phyloP scores from a whole-genome alignment of 2,329 filamentous ascomycete genomes.

The Leptographium galeiforme region DNA sequence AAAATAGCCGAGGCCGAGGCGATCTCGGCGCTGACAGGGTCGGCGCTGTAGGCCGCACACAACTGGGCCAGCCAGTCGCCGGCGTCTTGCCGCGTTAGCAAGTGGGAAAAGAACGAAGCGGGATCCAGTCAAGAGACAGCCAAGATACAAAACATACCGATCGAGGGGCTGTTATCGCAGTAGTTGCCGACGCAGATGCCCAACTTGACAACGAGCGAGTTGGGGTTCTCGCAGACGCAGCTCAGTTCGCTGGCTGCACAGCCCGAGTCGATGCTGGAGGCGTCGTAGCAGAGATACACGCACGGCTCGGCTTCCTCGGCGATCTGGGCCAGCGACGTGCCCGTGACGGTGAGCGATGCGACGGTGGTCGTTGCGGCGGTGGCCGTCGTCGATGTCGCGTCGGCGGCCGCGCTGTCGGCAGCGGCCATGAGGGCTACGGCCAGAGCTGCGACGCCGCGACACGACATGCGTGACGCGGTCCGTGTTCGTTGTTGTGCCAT shows the following conservation, averaged over 20 bases:
- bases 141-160: constrained; percentile 3
- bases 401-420: not conserved
- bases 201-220: constrained; percentile 13
- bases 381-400: not conserved
- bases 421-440: not conserved
- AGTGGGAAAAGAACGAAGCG: no score
- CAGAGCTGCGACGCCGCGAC: no score
- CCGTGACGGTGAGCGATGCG: constrained; percentile 6
- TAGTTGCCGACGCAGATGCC: constrained; percentile 10
- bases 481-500: no score
- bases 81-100: constrained; percentile 2
- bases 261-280: constrained; percentile 8
- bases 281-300: constrained; percentile 10
- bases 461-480: no score
- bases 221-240: constrained; percentile 13
- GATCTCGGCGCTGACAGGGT: constrained; percentile 3
- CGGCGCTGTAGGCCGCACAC: constrained; percentile 6
- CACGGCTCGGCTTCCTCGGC: constrained; percentile 9
- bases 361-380: not conserved
- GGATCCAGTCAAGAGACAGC: no score
- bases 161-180: constrained; percentile 8
- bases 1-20: constrained; percentile 7
- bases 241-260: constrained; percentile 9
- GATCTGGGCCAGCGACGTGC: constrained; percentile 8
- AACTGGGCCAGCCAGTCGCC: constrained; percentile 10